Percentiles rank a stretch among this genome's conserved stretches.
Evolutionary conservation across 257 asterid species (phyloP).

Genomic region (Plantago elongata): DNA sequence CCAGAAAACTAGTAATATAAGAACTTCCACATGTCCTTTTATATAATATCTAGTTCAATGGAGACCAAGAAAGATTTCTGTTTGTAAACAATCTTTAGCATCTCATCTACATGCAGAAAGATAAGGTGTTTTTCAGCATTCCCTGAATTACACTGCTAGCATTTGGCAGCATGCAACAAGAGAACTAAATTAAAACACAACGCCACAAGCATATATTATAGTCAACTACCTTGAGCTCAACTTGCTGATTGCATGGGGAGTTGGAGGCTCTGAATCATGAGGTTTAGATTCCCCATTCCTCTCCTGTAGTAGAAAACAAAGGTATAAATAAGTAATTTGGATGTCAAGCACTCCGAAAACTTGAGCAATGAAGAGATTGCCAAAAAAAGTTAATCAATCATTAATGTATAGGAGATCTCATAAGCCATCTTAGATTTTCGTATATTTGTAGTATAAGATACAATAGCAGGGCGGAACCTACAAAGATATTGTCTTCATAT

Average conservation of each 20-base stretch:
- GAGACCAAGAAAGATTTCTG: not conserved
- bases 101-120: too few species aligned
- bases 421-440: constrained; percentile 1
- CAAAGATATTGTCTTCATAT: too few species aligned
- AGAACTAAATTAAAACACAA: not conserved
- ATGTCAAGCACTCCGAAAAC: not conserved
- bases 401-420: constrained; percentile 6
- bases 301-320: constrained; percentile 46
- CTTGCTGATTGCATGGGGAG: constrained; percentile 63
- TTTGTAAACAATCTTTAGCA: too few species aligned
- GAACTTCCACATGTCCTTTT: not conserved
- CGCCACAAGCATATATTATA: constrained; percentile 1
- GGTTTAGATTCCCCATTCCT: constrained; percentile 67
- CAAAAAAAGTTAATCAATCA: constrained; percentile 5
- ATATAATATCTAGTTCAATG: too few species aligned
- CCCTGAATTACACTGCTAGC: not conserved
- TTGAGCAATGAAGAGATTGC: constrained; percentile 5
- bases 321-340: constrained; percentile 3
- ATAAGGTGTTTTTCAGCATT: not conserved
- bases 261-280: constrained; percentile 71
- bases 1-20: not conserved
- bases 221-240: constrained; percentile 61
- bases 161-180: not conserved
- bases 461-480: not conserved
- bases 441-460: constrained; percentile 1